A percentile compares a stretch with the other conserved stretches of the same genome.
phyloP scores from a whole-genome alignment of 2,329 filamentous ascomycete genomes.

The Scleromitrula shiraiana region DNA sequence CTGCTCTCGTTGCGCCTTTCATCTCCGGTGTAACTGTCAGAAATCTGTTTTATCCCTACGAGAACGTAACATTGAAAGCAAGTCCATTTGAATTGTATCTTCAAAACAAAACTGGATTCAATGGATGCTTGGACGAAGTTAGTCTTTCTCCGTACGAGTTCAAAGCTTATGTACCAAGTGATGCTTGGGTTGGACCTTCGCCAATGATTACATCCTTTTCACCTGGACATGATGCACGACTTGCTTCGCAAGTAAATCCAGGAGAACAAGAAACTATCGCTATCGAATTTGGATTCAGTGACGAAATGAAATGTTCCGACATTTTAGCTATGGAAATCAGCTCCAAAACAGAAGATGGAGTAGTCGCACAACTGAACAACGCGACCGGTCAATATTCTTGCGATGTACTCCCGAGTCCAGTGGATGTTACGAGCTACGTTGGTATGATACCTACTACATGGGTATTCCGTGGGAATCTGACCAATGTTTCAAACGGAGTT shows the following conservation, averaged over 20 bases:
- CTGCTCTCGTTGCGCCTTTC: conserved; percentile 48
- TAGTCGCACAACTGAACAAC: conserved; percentile 36
- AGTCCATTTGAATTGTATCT: conserved; percentile 40
- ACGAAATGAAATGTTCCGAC: conserved; percentile 51
- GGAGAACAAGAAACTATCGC: conserved; percentile 37
- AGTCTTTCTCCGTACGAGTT: conserved; percentile 46
- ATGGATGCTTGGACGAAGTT: conserved; percentile 51
- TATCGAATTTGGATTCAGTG: conserved; percentile 50
- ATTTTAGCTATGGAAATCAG: conserved; percentile 43
- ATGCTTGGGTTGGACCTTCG: conserved; percentile 40
- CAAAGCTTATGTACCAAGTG: conserved; percentile 47
- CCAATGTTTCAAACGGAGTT: conserved; percentile 51
- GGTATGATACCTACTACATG: conserved; percentile 48
- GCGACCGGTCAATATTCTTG: conserved; percentile 31
- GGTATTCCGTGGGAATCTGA: conserved; percentile 44
- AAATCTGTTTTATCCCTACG: conserved; percentile 56
- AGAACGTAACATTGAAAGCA: conserved; percentile 42
- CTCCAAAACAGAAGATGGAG: conserved; percentile 43
- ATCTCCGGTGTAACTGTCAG: conserved; percentile 45
- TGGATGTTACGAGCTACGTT: conserved; percentile 33
- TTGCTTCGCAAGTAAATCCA: conserved; percentile 39
- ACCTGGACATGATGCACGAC: conserved; percentile 52
- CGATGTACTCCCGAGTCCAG: conserved; percentile 36
- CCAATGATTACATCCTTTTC: conserved; percentile 48
- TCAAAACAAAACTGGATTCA: conserved; percentile 38